Base-by-base conservation (phyloP, 2,329 filamentous ascomycete genomes). In the Claviceps sorghi region DNA sequence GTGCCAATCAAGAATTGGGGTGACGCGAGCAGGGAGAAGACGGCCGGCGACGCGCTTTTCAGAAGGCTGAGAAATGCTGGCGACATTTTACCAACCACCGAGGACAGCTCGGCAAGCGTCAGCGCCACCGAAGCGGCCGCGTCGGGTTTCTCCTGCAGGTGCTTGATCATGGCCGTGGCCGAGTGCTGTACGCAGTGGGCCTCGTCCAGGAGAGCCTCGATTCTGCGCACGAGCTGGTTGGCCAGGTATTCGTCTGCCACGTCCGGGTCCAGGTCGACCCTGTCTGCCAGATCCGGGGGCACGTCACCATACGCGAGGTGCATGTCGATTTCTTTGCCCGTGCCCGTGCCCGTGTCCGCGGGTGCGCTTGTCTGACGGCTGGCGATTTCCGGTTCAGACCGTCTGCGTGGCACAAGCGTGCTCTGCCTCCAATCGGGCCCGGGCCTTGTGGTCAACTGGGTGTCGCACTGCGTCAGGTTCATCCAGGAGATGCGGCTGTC, bases 1-100 rank as follows among this genome's bases (percentile, higher is more conserved):
- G 87, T 88, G 4, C 89, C 89, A 60, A 98, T 95, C 57, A 96
- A 79, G 64, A 98, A 98, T 63, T 98, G 88, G 1, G 93, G 93
- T 53, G 85, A 90, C 0, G 88, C 83, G 3, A 98, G 78, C 22
- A 98, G 77, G 0, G 84, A 86, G 60, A 95, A 91, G 21, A 95
- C 83, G 8, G 86, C 84, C 0, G 93, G 93, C 40, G 89, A 91
- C 21, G 83, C 83, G 41, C 80, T 77, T 68, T 95, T 94, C 62
- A 97, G 71, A 1, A 84, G 72, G 11, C 77, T 72, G 7, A 98
- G 71, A 21, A 91, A 86, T 1, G 82, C 79, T 0, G 93, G 93
- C 0, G 86, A 87, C 77, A 96, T 84, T 65, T 95, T 95, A 50
- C 79, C 77, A 1, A 88, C 76, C 4, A 97, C 68, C 26, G 83